These are phyloP conservation scores for Pisolithus microcarpus DNA, from an alignment of 768 basidiomycete genomes.

Conservation along the genomic window DNA sequence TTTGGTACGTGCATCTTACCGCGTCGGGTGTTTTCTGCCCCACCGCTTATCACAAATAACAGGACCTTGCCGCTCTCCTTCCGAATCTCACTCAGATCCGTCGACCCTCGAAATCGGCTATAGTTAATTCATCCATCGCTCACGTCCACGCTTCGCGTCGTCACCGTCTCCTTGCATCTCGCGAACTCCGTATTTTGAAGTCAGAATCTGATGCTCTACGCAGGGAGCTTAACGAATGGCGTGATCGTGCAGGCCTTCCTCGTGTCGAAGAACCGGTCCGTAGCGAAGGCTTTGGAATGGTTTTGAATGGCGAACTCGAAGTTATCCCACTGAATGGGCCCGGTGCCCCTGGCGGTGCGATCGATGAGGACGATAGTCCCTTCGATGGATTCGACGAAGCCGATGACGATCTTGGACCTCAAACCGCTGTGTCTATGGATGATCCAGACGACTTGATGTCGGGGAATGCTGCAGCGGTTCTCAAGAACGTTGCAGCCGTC, in stretches of 20 bases:
- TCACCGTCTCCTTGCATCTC: constrained; percentile 72
- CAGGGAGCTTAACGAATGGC: constrained; percentile 91
- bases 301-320: constrained; percentile 65
- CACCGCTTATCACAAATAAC: constrained; percentile 13
- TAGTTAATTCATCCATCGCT: constrained; percentile 93
- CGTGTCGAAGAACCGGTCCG: constrained; percentile 67
- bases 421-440: constrained; percentile 19
- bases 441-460: constrained; percentile 26
- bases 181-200: constrained; percentile 74
- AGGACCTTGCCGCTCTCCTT: constrained; percentile 88
- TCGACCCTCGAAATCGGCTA: constrained; percentile 91
- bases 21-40: constrained; percentile 1
- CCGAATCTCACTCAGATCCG: constrained; percentile 88
- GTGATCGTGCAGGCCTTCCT: constrained; percentile 65
- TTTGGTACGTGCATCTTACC: constrained; percentile 46
- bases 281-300: constrained; percentile 64
- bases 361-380: constrained; percentile 52
- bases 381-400: constrained; percentile 35
- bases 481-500: constrained; percentile 25
- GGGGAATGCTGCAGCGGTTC: constrained; percentile 22
- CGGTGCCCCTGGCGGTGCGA: constrained; percentile 21
- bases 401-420: constrained; percentile 32
- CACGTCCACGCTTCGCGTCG: constrained; percentile 79
- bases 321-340: constrained; percentile 34
- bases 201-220: constrained; percentile 81